Base-by-base conservation (phyloP, 1,284 basidiomycete species). In the Ceratobasidium theobromae region DNA sequence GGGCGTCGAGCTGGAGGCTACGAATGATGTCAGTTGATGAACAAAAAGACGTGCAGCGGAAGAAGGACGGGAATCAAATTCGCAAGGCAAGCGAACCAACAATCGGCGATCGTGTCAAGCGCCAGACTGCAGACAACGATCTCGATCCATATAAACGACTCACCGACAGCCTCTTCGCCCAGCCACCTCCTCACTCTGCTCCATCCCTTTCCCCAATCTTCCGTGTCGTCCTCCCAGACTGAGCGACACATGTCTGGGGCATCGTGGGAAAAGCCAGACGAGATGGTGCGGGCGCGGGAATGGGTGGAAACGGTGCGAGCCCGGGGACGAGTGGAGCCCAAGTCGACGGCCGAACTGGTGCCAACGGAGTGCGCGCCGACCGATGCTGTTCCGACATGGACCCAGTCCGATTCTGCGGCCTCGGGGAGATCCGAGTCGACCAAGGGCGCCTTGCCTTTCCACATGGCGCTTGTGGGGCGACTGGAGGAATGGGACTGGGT, bases 161-260 rank as follows among this genome's bases (percentile, higher is more conserved):
- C 33, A 62, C 57, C 46, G 30, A 45, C 33, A 12, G 46, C 45
- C 30, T 52, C 49, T n/a, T 62, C 57, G 46, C 57, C 57, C 32
- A 62, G 18, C 57, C 57, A 62, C 46, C 45, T 27, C 45, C 30
- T 51, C 2, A 62, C 46, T 33, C 32, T 8, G 16, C 57, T 46
- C 57, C 57, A 62, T 16, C 43, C 46, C 33, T 32, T 62, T 8
- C 45, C 46, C 30, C 21, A 27, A n/a, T 62, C 57, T 28, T 52
- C 27, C 6, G 27, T 18, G 23, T 62, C 57, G 33, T 62, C 57
- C 35, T 62, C 57, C 57, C 57, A 62, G 11, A 62, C 57, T n/a
- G 57, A 62, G 21, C 57, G 57, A 51, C 45, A 30, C 57, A 62
- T 62, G 6, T 62, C 57, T 35, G 12, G 45, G 12, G 57, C 43